Evolutionary conservation across 2,329 filamentous ascomycete genomes (phyloP).

Genomic region (Phialophora verrucosa): DNA sequence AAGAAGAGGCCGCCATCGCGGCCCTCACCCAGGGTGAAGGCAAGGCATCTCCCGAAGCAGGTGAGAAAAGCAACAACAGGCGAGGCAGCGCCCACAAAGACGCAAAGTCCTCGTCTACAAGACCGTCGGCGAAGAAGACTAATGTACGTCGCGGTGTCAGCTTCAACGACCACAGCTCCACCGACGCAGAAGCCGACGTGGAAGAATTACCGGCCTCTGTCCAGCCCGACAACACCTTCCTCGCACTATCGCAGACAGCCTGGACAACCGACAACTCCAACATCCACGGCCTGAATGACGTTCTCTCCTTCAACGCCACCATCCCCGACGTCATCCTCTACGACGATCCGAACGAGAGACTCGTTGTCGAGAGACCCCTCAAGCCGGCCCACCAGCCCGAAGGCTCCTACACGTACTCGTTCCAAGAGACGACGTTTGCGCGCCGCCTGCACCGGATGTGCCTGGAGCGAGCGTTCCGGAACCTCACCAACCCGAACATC

Average conservation of each 20-base stretch:
- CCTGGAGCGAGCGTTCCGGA: constrained; percentile 65
- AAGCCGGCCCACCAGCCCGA: constrained; percentile 18
- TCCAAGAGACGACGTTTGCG: constrained; percentile 71
- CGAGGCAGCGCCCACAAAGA: constrained; percentile 2
- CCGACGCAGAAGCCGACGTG: constrained; percentile 23
- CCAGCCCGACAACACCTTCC: constrained; percentile 13
- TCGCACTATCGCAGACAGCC: constrained; percentile 21
- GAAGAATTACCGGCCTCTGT: constrained; percentile 17
- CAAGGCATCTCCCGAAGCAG: constrained; percentile 10
- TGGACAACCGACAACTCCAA: constrained; percentile 24
- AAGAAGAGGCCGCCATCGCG: constrained; percentile 32
- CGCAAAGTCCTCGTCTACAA: constrained; percentile 17
- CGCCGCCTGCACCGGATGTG: constrained; percentile 71
- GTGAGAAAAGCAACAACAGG: constrained; percentile 14
- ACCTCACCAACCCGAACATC: constrained; percentile 46
- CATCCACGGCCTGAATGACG: constrained; percentile 30
- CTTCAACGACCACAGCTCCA: constrained; percentile 22
- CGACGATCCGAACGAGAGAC: constrained; percentile 21
- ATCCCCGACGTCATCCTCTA: constrained; percentile 27
- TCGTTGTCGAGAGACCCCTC: constrained; percentile 42
- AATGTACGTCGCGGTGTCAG: constrained; percentile 17
- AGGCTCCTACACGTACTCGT: constrained; percentile 62
- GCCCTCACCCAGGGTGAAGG: constrained; percentile 23
- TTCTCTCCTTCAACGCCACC: constrained; percentile 28
- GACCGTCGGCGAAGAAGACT: not conserved